Percentiles rank a stretch among this genome's conserved stretches.
phyloP scores from a whole-genome alignment of 2,329 filamentous ascomycete genomes.

The Fusarium circinatum region DNA sequence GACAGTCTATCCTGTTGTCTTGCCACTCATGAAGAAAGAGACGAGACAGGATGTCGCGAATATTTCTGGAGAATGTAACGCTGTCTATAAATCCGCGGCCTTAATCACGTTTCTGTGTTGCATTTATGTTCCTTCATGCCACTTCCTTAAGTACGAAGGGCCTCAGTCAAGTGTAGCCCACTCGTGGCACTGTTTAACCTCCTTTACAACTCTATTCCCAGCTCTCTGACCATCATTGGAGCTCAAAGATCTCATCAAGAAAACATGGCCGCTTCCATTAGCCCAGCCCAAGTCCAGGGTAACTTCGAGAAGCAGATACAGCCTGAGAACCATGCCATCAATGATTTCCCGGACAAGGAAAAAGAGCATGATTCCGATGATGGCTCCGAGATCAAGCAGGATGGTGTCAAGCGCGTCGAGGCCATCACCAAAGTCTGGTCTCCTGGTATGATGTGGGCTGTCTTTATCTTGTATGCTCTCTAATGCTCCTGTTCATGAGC shows the following conservation, averaged over 20 bases:
- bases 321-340: constrained; percentile 5
- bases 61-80: constrained; percentile 15
- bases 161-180: background rate
- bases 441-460: constrained; percentile 50
- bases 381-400: constrained; percentile 47
- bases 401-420: constrained; percentile 53
- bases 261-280: constrained; percentile 8
- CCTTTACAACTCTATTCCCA: background rate
- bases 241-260: background rate
- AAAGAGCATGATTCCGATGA: constrained; percentile 34
- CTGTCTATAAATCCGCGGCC: constrained; percentile 22
- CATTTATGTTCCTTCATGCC: background rate
- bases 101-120: background rate
- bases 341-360: constrained; percentile 15
- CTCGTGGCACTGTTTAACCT: background rate
- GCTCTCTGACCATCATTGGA: background rate
- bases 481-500: too few species aligned
- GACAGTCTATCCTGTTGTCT: constrained; percentile 1
- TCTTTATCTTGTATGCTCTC: constrained; percentile 52
- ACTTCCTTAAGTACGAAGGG: background rate
- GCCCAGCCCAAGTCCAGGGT: constrained; percentile 2
- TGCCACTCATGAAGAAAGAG: background rate
- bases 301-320: constrained; percentile 36
- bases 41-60: background rate
- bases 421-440: constrained; percentile 55